Base-by-base conservation (phyloP, 495 filamentous ascomycete genomes). In the Hypoxylon perforatum region DNA sequence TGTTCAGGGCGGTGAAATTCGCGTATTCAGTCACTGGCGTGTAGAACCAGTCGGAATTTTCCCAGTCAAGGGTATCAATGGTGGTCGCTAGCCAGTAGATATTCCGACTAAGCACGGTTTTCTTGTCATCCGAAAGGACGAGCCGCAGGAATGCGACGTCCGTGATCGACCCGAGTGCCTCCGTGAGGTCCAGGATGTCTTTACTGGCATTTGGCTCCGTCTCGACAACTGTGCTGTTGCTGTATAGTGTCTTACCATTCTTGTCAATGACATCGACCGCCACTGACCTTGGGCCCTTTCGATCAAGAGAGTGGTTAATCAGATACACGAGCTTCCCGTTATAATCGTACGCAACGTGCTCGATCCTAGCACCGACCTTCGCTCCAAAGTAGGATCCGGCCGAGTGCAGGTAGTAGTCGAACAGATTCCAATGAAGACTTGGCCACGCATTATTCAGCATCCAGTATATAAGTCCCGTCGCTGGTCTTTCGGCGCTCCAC, bases 381-480 rank as follows among this genome's bases (percentile, higher is more conserved):
- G 84, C 79, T 0, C 88, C 88, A 48, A 86, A 90, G 57, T 86
- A 90, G 1, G 82, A 77, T 0, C 84, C 87, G 4, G 81, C 82
- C 0, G 87, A 82, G 18, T 77, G 80, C 22, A 89, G 73, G 62
- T 89, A 89, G 58, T 87, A 88, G 61, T 90, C 87, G 71, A 88
- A 88, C 1, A 90, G 66, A 56, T 87, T 85, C 87, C 88, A 90
- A 69, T 90, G 87, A 36, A 90, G 75, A 42, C 79, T 85, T 9
- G 88, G 87, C 83, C 87, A 90, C 0, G 87, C 87, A 47, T 82
- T 82, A 59, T 87, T 89, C 61, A 88, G 63, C 88, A 90, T 90
- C 88, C 88, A 90, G 74, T 90, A 90, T 5, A 90, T 82, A 38
- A 85, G 17, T 0, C 88, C 87, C 0, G 87, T 89, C 0, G 88